These are phyloP conservation scores for Straminergon stramineum DNA, from an alignment of 225 moss, liverwort and hornwort species.

Conservation along the genomic window DNA sequence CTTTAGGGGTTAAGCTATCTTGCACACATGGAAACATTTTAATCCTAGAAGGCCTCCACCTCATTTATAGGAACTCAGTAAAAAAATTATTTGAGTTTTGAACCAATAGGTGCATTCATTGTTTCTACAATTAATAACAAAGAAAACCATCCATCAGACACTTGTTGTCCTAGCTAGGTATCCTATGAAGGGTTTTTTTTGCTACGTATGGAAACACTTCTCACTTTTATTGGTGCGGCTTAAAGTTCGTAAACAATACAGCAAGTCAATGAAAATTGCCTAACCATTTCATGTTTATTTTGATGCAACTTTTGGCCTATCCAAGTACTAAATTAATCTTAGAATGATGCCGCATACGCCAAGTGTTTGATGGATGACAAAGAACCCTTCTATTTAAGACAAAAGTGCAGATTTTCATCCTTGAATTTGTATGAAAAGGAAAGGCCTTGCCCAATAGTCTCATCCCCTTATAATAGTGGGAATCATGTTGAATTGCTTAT, in stretches of 20 bases:
- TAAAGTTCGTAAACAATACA: background rate
- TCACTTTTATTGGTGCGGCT: background rate
- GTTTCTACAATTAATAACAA: background rate
- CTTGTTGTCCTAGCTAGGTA: rapidly evolving
- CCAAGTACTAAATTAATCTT: background rate
- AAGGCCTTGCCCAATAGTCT: rapidly evolving
- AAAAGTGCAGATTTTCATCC: background rate
- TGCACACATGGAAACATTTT: background rate
- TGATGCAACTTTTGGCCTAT: background rate
- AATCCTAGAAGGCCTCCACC: rapidly evolving
- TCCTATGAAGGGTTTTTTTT: background rate
- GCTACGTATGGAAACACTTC: background rate
- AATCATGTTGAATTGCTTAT: no score
- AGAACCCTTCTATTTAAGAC: background rate
- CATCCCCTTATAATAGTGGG: no score
- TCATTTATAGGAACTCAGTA: background rate
- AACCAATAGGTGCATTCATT: background rate
- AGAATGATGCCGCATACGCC: no score
- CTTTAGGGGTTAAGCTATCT: background rate
- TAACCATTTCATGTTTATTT: background rate
- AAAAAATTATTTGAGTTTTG: background rate
- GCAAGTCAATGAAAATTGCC: background rate
- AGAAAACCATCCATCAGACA: background rate
- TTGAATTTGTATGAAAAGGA: background rate
- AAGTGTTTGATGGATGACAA: background rate